Base-by-base conservation (phyloP, 306 rosid species). In the Casuarina equisetifolia region DNA sequence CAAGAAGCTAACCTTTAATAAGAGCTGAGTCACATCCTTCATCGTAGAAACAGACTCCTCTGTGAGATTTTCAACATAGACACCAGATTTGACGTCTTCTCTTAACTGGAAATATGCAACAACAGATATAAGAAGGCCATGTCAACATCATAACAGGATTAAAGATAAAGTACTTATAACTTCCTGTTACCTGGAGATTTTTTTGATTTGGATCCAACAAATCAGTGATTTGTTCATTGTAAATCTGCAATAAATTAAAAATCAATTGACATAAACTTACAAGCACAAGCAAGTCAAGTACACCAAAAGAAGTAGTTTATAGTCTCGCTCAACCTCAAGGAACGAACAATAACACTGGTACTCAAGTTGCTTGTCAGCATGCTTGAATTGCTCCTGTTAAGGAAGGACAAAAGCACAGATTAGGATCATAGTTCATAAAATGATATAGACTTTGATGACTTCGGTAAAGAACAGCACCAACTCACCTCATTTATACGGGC, bases 31-130 rank as follows among this genome's bases (percentile, higher is more conserved):
- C 74, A 93, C 94, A 85, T 96, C 99, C 69, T 83, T 81, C 86
- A 89, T 87, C 0, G 94, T 85, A 49, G 84, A 72, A 59, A 90
- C 98, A 54, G 83, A 86, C 85, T 96, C 87, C 88, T 91, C 99
- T 3, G 91, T 92, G 45, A 96, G 97, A 83, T 89, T 96, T 82
- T 96, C 99, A 49, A 96, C 98, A 89, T 96, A 96, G 25, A 96
- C 94, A 75, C 99, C 99, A 84, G 98, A 91, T 86, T 92, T 96
- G 76, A 96, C 99, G 84, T 93, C 99, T 90, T 96, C 99, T 83
- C 99, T 85, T 57, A 96, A 89, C 98, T 96, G 94, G 69, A 74
- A 75, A 55, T 55, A 40, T 40, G 46, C 71, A 83, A 44, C 19
- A 80, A 71, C 59, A 4, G 70, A 52, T 12, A 19, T 70, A 40